Evolutionary conservation across 2,329 filamentous ascomycete species (phyloP).

Genomic region (Fusarium armeniacum): DNA sequence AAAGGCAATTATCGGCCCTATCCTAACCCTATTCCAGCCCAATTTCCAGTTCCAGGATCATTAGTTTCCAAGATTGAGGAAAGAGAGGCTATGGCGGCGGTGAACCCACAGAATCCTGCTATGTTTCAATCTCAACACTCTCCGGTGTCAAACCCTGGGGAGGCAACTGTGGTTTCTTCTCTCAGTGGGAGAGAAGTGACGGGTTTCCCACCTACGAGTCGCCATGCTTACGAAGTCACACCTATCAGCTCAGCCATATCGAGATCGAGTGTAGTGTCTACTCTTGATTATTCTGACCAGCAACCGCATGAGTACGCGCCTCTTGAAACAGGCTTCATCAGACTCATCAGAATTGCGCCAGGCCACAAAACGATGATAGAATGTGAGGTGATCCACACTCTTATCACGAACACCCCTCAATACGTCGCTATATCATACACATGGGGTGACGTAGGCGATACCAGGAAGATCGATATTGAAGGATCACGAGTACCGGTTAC

Average conservation of each 20-base stretch:
- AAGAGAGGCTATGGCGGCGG: background rate
- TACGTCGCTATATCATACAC: constrained; percentile 32
- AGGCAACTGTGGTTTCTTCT: background rate
- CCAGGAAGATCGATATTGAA: constrained; percentile 20
- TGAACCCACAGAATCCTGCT: background rate
- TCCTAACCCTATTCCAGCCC: background rate
- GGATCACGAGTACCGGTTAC: constrained; percentile 6
- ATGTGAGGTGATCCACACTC: constrained; percentile 25
- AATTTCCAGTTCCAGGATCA: background rate
- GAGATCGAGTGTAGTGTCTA: background rate
- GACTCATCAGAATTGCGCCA: constrained; percentile 19
- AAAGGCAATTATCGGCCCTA: background rate
- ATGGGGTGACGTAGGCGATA: constrained; percentile 31
- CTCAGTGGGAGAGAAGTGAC: background rate
- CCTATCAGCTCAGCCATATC: background rate
- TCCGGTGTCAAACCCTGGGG: background rate
- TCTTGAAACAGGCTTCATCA: constrained; percentile 25
- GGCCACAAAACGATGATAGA: constrained; percentile 22
- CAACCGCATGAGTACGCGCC: constrained; percentile 19
- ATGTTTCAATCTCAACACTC: background rate
- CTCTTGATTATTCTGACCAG: background rate
- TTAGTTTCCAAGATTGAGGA: background rate
- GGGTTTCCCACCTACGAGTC: background rate
- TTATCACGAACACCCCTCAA: background rate
- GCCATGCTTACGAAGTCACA: background rate